Percentiles rank a stretch among this genome's conserved stretches.
These are phyloP conservation scores for Alternaria longipes DNA, from an alignment of 2,329 filamentous ascomycete species.

Conservation along the genomic window DNA sequence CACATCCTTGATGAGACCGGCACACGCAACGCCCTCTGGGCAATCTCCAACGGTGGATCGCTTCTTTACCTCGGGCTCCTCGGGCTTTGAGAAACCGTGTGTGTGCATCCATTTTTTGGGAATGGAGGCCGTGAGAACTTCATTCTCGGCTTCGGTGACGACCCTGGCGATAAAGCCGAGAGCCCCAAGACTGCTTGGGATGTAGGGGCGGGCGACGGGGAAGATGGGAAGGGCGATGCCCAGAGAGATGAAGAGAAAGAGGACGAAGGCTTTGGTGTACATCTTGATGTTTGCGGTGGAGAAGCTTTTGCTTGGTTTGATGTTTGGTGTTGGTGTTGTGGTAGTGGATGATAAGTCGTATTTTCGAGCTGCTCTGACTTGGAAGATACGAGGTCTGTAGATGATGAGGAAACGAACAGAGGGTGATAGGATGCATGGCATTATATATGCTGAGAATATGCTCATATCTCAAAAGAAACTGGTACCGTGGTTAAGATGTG, in stretches of 20 bases:
- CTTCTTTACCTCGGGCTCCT: neutral
- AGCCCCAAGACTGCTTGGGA: neutral
- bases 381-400: neutral
- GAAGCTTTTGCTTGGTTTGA: neutral
- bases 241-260: neutral
- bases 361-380: neutral
- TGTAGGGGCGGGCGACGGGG: neutral
- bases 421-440: fast-evolving
- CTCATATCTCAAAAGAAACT: neutral
- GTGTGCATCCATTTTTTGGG: conserved; percentile 1
- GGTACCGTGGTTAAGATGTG: neutral
- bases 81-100: neutral
- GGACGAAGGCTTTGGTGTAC: neutral
- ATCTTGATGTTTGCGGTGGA: neutral
- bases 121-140: neutral
- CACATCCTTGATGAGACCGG: neutral
- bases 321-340: neutral
- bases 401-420: neutral
- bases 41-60: neutral
- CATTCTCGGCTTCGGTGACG: neutral
- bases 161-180: neutral
- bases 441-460: neutral
- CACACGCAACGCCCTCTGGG: neutral
- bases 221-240: neutral
- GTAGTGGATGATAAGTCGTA: neutral